Evolutionary conservation across 345 rosid species (phyloP).

Genomic region (Populus pruinosa): DNA sequence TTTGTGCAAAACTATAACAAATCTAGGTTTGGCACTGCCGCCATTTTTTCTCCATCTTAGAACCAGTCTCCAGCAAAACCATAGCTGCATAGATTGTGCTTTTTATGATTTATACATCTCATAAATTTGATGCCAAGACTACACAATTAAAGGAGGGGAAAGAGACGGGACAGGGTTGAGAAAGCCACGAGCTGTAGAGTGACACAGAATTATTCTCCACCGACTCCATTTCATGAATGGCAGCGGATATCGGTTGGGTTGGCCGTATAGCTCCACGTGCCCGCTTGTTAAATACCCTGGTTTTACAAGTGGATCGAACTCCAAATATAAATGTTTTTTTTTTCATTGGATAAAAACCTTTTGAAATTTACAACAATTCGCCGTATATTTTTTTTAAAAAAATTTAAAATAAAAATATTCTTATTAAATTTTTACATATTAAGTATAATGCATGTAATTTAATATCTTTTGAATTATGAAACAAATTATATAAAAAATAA

Average conservation of each 20-base stretch:
- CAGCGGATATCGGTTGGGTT: neutral
- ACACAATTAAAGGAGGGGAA: neutral
- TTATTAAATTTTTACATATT: too few species aligned
- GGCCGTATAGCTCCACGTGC: neutral
- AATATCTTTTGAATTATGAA: too few species aligned
- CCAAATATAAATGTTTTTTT: too few species aligned
- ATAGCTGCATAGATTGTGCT: neutral
- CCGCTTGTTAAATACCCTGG: neutral
- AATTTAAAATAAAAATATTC: too few species aligned
- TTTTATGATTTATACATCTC: neutral
- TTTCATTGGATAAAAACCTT: too few species aligned
- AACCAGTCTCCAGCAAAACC: neutral
- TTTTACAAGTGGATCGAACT: too few species aligned
- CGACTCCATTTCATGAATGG: neutral
- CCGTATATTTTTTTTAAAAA: too few species aligned
- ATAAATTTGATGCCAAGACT: neutral
- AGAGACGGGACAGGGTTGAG: neutral
- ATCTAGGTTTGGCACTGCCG: neutral
- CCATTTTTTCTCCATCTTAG: neutral
- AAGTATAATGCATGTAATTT: too few species aligned
- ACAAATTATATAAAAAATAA: too few species aligned
- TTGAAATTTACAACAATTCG: too few species aligned
- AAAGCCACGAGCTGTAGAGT: neutral
- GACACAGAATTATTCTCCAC: neutral
- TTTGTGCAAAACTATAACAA: neutral